Evolutionary conservation across 495 filamentous ascomycete species (phyloP), one percentile per base, ranked within the genome.

Genomic region (Staphylotrichum tortipilum): DNA sequence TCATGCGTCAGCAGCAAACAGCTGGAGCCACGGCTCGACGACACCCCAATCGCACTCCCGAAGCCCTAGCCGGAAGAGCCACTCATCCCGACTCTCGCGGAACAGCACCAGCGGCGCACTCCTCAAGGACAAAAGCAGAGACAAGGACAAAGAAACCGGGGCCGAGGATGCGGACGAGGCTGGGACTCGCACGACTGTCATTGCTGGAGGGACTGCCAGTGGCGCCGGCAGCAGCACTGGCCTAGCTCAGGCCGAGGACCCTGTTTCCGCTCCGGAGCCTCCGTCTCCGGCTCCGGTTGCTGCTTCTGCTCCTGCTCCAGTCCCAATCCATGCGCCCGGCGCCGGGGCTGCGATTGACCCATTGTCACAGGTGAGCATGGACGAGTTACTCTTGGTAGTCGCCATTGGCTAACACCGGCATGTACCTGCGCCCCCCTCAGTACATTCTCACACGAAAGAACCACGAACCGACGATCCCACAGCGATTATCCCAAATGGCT

Each of bases 371-470:
- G 72, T 76, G 53, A 48, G 70, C 46, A 11, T 29, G 28, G 15
- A 23, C 6, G 21, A 23, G n/a, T n/a, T n/a, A n/a, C n/a, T n/a
- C n/a, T n/a, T n/a, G n/a, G n/a, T n/a, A n/a, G n/a, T n/a, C n/a
- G n/a, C n/a, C n/a, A n/a, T n/a, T n/a, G 2, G 26, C 49, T 37
- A 44, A 42, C 44, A 6, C 37, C n/a, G 14, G 10, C 17, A 22
- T 22, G 34, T 17, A 12, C n/a, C n/a, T n/a, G n/a, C n/a, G n/a
- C n/a, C n/a, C n/a, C n/a, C n/a, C n/a, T n/a, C 52, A 76, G 70
- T 70, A 94, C 63, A 95, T 95, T 44, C 78, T 90, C 46, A 79
- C 85, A 61, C 82, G 88, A 58, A 89, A 86, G 43, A 88, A 88
- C 64, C 88, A 84, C 17, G 80, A 85, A 53, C 81, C 78, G 46